Base-by-base conservation (phyloP, 2,329 filamentous ascomycete species). In the Phymatotrichopsis omnivora region DNA sequence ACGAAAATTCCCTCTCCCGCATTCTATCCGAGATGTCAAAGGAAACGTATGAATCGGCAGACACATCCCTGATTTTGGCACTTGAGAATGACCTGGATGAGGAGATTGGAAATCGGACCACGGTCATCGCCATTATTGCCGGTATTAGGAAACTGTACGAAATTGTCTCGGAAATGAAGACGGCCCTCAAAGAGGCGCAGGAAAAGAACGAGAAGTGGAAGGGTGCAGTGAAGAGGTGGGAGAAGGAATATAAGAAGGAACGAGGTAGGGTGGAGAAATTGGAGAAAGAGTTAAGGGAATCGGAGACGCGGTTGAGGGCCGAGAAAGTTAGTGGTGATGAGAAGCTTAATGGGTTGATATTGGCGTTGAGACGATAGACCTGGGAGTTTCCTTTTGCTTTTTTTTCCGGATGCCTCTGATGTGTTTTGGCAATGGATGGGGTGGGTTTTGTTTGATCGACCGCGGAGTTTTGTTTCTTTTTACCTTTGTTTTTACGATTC, bases 251-350 rank as follows among this genome's bases (percentile, higher is more conserved):
- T 10, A 34, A 44, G 24, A 44, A 39, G 36, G 37, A 48, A 12
- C 42, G 22, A 27, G 42, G 25, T 2, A 36, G 44, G n/a, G 28
- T 53, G 22, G 50, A 54, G n/a, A 42, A 49, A 20, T 20, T 53
- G 5, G 38, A 25, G 17, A 42, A 43, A 19, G 50, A 54, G 37
- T 38, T 42, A 11, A 46, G 32, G 33, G 52, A 54, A 16, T 24
- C 53, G 4, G 31, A 28, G n/a, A n/a, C 53, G 8, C 42, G 20
- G 23, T 22, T 54, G 19, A 54, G 53, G 50, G 50, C 52, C 30
- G 52, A 54, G 47, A 54, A 51, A 29, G 53, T 45, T 37, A 43
- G 44, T n/a, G 45, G 47, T 29, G 52, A 54, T 33, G 52, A 54
- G 41, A 54, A 54, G 30, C 42, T 54, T 29, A 50, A 50, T 17